phyloP scores from a whole-genome alignment of 805 yeast genomes.

The Cyberlindnera xishuangbannaensis region DNA sequence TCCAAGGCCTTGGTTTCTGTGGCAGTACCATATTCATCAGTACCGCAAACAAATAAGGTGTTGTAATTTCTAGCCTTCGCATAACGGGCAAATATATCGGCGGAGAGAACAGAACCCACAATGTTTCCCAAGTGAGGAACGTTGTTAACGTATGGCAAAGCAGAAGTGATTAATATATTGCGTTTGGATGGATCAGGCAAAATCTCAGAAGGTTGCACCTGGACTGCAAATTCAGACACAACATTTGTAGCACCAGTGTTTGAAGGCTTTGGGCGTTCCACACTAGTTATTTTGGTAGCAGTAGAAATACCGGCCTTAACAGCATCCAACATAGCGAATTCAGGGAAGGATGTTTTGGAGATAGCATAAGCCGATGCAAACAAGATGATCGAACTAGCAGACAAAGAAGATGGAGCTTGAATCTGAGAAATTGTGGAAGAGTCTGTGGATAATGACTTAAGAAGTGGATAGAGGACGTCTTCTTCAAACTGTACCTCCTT shows the following conservation, averaged over 20 bases:
- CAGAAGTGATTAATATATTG: conserved; percentile 88
- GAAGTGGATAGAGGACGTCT: conserved; percentile 34
- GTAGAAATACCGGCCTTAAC: conserved; percentile 40
- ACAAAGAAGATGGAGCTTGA: conserved; percentile 2
- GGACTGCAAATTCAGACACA: conserved; percentile 21
- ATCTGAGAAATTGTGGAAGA: too few species aligned
- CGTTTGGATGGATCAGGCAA: conserved; percentile 57
- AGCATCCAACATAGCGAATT: conserved; percentile 25
- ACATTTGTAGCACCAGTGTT: conserved; percentile 37
- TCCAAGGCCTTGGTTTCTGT: conserved; percentile 98
- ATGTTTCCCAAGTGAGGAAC: conserved; percentile 98
- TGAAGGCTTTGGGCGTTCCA: conserved; percentile 35
- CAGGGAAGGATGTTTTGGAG: conserved; percentile 22
- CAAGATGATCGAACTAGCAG: conserved; percentile 51
- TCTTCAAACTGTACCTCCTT: conserved; percentile 39
- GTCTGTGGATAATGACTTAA: conserved; percentile 28
- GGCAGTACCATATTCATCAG: conserved; percentile 99
- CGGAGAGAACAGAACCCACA: conserved; percentile 89
- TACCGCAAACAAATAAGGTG: conserved; percentile 86
- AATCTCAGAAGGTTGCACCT: conserved; percentile 33
- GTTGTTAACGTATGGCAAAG: conserved; percentile 95
- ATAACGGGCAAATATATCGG: conserved; percentile 90
- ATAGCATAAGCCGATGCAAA: conserved; percentile 54
- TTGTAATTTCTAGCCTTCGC: conserved; percentile 85
- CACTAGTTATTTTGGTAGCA: conserved; percentile 41